Base-by-base conservation (phyloP, 1,284 basidiomycete genomes). In the Boletus mariae region DNA sequence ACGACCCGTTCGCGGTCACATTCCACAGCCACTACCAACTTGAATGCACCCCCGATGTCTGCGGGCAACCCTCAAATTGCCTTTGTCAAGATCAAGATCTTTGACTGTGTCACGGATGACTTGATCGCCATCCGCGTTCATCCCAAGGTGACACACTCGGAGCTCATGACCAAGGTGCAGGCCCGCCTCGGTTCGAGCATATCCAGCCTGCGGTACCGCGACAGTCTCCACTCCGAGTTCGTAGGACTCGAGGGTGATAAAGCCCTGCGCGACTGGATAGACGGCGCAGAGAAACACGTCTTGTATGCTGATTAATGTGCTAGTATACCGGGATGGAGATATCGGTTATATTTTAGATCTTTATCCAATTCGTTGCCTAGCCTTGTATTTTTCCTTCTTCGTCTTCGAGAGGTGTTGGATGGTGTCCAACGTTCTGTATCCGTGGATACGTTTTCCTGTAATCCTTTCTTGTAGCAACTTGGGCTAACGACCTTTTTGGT, bases 81-180 rank as follows among this genome's bases (percentile, higher is more conserved):
- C 35, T 96, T 94, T 72, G 82, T 98, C 62, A 98, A 98, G 76
- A 97, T 99, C 75, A 99, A 99, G 75, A 93, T 99, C 51, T 97
- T 96, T 66, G 90, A 97, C 70, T 80, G 89, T 31, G 80, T 88
- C 55, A 88, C 93, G 26, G 92, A 98, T 68, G 96, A 98, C 68
- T 77, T 99, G 49, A 93, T 99, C 57, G 96, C 97, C 3, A 93
- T 99, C 49, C 87, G 97, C n/a, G 95, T 98, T 41, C 94, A 96
- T 62, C 94, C 96, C n/a, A 83, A 80, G 35, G 94, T 98, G 31
- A 84, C 91, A 5, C 87, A 90, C 63, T 75, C 73, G 12, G 91
- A 96, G 65, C 78, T 99, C 56, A 83, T 98, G 75, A 88, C 87
- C 48, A 99, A 98, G 74, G 91, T 97, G 32, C 84, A 91, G 59